Evolutionary conservation across 345 rosid species (phyloP), one percentile per base, ranked within the genome.

Genomic region (Euclidium syriacum): DNA sequence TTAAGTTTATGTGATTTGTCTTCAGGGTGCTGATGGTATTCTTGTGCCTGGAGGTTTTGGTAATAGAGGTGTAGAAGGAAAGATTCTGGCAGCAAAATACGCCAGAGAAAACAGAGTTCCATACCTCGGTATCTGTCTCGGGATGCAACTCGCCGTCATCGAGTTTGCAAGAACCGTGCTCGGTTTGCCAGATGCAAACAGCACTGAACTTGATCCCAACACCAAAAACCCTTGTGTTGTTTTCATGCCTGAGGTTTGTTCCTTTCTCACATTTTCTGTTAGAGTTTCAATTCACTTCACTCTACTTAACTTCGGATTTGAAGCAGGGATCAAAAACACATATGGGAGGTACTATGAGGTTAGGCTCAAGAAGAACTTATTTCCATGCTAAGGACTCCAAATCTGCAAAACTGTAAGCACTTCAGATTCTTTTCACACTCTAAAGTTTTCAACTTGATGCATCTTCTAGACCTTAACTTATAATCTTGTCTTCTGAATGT

Each of bases 1-100:
- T n/a, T 2, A 2, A 15, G 10, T 59, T 12, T 32, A 19, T 18
- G 29, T 53, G 8, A 29, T 26, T 35, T 50, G 22, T 62, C 52
- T 64, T 63, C 81, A 94, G 99, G 89, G 83, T 66, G 95, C 99
- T 44, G 83, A 90, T 80, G 99, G 98, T 34, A 24, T 88, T 72
- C 82, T 95, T 62, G 98, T 95, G 26, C 99, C 99, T 4, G 99
- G 99, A 70, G 99, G 99, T 41, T 95, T 95, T 78, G 99, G 99
- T 12, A 80, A 83, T 52, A 78, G 99, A 75, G 99, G 99, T 40
- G 95, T 95, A 43, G 74, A 83, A 75, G 98, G 99, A 58, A 95
- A 95, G 80, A 90, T 90, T 62, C 71, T 82, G 14, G 94, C 99
- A 30, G 95, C 98, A 0, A 90, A 82, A 52, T 80, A 83, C 72